Base-by-base conservation (phyloP, 768 basidiomycete genomes). In the Tricholoma furcatifolium region DNA sequence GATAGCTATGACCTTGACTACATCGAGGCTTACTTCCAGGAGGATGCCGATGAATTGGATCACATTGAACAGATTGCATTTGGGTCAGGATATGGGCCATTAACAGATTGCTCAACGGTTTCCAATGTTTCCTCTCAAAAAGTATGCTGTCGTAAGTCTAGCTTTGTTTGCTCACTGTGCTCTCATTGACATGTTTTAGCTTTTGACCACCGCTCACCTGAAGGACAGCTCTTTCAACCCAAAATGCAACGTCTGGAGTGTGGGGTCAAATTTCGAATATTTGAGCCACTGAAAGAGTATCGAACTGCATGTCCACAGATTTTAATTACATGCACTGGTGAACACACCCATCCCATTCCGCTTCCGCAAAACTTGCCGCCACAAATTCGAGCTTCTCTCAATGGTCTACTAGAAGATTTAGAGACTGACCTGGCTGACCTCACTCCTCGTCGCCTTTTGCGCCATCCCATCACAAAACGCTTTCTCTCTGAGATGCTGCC, bases 371-470 rank as follows among this genome's bases (percentile, higher is more conserved):
- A 61, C 38, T 63, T 59, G 9, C 66, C 65, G 1, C 46, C 51
- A 4, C 9, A 14, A 0, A 35, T 66, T 11, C 34, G 31, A 6
- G 6, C 62, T 8, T 54, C 45, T 0, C 34, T 52, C n/a, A 61
- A 65, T 39, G n/a, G n/a, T n/a, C n/a, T n/a, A n/a, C n/a, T n/a
- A n/a, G n/a, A n/a, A n/a, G n/a, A n/a, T n/a, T n/a, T n/a, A n/a
- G n/a, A n/a, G n/a, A n/a, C n/a, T n/a, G n/a, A n/a, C n/a, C 47
- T 69, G 4, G 53, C 65, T 0, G 65, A 69, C 41, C 42, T 67
- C 1, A 69, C 66, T 1, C 60, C 60, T 0, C 51, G 61, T 6
- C 43, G 49, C 2, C 62, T 69, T 30, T 34, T 69, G 0, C 49
- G 59, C 1, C 64, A 69, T 43, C 59, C 65, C 8, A 30, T 55